phyloP scores from a whole-genome alignment of 148 eudicot genomes.

The Salicornia ramosissima region DNA sequence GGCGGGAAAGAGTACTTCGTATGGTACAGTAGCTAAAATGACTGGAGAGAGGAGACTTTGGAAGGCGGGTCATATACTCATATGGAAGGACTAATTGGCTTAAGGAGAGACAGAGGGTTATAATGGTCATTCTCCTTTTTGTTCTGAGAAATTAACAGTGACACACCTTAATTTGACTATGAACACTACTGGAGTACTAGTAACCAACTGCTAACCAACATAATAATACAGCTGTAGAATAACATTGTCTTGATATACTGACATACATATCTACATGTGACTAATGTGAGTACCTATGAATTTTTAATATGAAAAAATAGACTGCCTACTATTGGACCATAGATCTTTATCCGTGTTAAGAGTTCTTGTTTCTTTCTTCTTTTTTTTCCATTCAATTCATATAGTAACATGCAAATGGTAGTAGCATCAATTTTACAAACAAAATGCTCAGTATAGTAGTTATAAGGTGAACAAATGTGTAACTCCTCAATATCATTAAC shows the following conservation, averaged over 20 bases:
- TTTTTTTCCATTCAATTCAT: too few species aligned
- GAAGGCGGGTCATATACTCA: conserved; percentile 27
- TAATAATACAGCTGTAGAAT: conserved; percentile 13
- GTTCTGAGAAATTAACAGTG: neutral
- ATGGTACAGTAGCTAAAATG: conserved; percentile 27
- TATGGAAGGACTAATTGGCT: conserved; percentile 18
- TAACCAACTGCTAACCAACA: neutral
- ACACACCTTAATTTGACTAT: conserved; percentile 27
- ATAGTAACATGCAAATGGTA: conserved; percentile 14
- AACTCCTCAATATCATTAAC: conserved; percentile 10
- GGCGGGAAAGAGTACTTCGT: conserved; percentile 47
- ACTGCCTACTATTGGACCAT: neutral
- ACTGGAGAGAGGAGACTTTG: conserved; percentile 23
- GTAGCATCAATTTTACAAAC: conserved; percentile 15
- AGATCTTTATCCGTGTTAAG: neutral
- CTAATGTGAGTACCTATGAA: too few species aligned
- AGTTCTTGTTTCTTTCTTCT: neutral
- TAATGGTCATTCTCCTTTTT: conserved; percentile 21
- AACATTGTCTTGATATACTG: conserved; percentile 17
- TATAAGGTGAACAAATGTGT: conserved; percentile 4
- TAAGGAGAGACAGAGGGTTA: conserved; percentile 28
- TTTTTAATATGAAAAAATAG: neutral
- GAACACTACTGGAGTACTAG: conserved; percentile 1
- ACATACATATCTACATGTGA: conserved; percentile 16
- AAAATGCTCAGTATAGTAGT: conserved; percentile 11